A percentile compares a stretch with the other conserved stretches of the same genome.
phyloP scores from a whole-genome alignment of 1,284 basidiomycete species.

The Sporisorium exsertum region DNA sequence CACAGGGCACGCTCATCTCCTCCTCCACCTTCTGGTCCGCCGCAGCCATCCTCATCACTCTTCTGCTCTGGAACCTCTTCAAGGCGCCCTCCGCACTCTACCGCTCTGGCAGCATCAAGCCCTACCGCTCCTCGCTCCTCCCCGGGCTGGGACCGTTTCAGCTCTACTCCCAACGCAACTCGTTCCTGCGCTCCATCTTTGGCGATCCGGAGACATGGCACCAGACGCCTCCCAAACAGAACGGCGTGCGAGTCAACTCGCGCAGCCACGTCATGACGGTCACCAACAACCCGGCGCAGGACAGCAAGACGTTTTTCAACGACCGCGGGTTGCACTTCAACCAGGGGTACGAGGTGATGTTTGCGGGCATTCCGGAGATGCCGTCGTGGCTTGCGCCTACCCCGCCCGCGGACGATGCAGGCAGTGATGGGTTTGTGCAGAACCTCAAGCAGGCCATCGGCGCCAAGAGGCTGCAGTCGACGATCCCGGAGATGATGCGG shows the following conservation, averaged over 20 bases:
- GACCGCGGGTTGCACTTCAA: constrained; percentile 47
- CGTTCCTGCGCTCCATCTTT: constrained; percentile 43
- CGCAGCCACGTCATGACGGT: constrained; percentile 43
- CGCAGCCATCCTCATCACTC: constrained; percentile 17
- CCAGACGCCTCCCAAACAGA: constrained; percentile 22
- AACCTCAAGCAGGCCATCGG: constrained; percentile 37
- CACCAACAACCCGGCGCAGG: constrained; percentile 30
- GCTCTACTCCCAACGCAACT: constrained; percentile 44
- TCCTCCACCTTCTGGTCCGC: constrained; percentile 43
- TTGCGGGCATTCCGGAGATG: constrained; percentile 48
- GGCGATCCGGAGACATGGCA: constrained; percentile 49
- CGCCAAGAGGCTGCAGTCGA: constrained; percentile 16
- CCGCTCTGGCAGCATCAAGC: constrained; percentile 23
- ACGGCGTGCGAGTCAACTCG: constrained; percentile 33
- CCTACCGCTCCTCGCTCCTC: constrained; percentile 25
- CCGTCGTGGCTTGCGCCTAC: constrained; percentile 22
- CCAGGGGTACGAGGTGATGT: constrained; percentile 44
- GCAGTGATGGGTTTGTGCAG: constrained; percentile 28
- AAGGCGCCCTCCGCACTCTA: constrained; percentile 27
- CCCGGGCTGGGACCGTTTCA: constrained; percentile 37
- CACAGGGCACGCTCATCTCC: constrained; percentile 24
- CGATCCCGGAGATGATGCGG: constrained; percentile 34
- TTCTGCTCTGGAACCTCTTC: constrained; percentile 33
- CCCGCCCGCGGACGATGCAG: constrained; percentile 32
- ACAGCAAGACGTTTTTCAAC: constrained; percentile 54